Evolutionary conservation across 257 asterid genomes (phyloP), one percentile per base, ranked within the genome.

Genomic region (Solanum clarkiae): DNA sequence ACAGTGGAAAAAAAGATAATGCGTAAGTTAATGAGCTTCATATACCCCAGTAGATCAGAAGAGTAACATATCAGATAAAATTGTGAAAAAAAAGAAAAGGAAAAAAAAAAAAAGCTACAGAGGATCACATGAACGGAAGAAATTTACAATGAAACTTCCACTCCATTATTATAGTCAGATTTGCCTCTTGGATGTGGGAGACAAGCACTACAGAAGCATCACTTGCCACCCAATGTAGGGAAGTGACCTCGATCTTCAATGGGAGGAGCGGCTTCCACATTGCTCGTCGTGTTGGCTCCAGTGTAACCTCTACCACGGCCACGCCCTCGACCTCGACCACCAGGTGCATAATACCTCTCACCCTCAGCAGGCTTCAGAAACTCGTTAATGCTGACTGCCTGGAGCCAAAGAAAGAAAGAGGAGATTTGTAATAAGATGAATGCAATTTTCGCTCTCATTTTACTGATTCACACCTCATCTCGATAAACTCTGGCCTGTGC

Each of bases 351-450:
- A 87, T 51, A 88, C 88, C 87, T 90, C 89, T 92, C 95, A 0
- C 98, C 99, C 56, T 96, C 96, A 66, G 93, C 93, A n/a, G 99
- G 96, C 92, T 93, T 96, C 92, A 96, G 84, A 88, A 96, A 96
- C 86, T 94, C 98, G 20, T 92, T 94, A 86, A 96, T 96, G 93
- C 96, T 94, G 86, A 96, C 94, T 56, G 95, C 91, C 99, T 96
- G 86, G 26, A 85, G 66, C 36, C 66, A 82, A 15, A 36, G 29
- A 44, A 87, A 10, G 15, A 59, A 65, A 66, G 22, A 18, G 36
- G 82, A 5, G 22, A 86, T 79, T 12, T 47, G 68, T 3, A 13
- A 59, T 40, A 40, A 17, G 24, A 22, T 44, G 45, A 4, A 15
- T 22, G 53, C 84, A 44, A 7, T n/a, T 40, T 70, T 0, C 16